A percentile compares a stretch with the other conserved stretches of the same genome.
phyloP scores from a whole-genome alignment of 2,329 filamentous ascomycete genomes.

The Exutisphaerella laricina region DNA sequence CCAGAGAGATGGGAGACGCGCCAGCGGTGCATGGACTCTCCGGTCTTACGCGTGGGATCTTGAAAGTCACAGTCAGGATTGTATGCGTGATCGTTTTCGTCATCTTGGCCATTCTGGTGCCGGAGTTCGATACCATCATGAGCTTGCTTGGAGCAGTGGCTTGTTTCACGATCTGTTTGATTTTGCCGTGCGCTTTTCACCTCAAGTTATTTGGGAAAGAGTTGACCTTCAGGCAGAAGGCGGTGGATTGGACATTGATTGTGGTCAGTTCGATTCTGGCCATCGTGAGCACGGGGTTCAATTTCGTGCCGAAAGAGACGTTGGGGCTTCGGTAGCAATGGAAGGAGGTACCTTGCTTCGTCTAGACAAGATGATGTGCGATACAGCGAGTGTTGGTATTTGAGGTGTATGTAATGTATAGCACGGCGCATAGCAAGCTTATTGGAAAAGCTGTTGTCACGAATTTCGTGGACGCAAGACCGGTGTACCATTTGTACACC shows the following conservation, averaged over 20 bases:
- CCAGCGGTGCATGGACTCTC: slow-evolving; percentile 50
- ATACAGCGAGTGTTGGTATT: too few species aligned
- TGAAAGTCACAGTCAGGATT: slow-evolving; percentile 60
- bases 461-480: too few species aligned
- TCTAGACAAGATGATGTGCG: too few species aligned
- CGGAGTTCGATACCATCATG: slow-evolving; percentile 85
- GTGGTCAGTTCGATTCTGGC: slow-evolving; percentile 64
- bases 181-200: slow-evolving; percentile 83
- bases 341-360: too few species aligned
- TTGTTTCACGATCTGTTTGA: slow-evolving; percentile 91
- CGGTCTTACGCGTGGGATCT: slow-evolving; percentile 51
- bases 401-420: too few species aligned
- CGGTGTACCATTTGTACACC: too few species aligned
- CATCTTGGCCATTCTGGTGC: slow-evolving; percentile 65
- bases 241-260: slow-evolving; percentile 64
- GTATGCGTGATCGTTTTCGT: slow-evolving; percentile 66
- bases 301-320: slow-evolving; percentile 73
- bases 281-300: slow-evolving; percentile 74
- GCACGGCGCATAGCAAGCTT: too few species aligned
- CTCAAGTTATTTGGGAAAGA: slow-evolving; percentile 79
- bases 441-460: too few species aligned
- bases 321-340: slow-evolving; percentile 53
- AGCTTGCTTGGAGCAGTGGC: slow-evolving; percentile 82
- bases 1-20: slow-evolving; percentile 47
- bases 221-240: slow-evolving; percentile 57